Evolutionary conservation across 768 basidiomycete species (phyloP).

Genomic region (Trametes maxima): DNA sequence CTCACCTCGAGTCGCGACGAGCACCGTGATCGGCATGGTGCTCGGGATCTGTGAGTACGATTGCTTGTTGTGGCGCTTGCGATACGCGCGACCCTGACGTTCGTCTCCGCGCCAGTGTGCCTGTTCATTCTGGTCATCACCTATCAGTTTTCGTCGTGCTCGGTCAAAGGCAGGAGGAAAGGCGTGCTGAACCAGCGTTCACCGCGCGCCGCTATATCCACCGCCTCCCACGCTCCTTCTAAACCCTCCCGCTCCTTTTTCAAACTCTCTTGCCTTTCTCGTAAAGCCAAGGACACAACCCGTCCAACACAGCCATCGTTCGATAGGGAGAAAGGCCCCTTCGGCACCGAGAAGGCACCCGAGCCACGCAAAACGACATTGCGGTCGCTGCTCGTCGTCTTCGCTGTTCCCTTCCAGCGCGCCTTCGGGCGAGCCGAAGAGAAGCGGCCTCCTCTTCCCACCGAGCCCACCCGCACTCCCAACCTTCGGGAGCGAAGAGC

Average conservation of each 20-base stretch:
- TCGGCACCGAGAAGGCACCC: neutral
- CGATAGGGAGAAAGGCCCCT: neutral
- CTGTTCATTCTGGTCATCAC: conserved; percentile 23
- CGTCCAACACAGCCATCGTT: neutral
- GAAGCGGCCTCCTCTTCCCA: too few relatives aligned
- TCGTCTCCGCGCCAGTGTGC: conserved; percentile 12
- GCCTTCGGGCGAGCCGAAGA: neutral
- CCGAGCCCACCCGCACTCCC: neutral
- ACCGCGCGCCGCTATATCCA: neutral
- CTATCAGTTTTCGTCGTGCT: conserved; percentile 23
- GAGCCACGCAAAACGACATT: neutral
- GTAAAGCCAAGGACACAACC: neutral
- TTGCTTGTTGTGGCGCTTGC: neutral
- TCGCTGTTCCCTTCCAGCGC: neutral
- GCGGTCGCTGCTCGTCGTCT: conserved; percentile 23
- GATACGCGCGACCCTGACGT: neutral
- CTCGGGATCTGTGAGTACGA: conserved; percentile 22
- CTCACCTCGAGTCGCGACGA: conserved; percentile 21
- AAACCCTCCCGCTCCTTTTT: conserved; percentile 11
- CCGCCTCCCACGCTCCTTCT: conserved; percentile 4
- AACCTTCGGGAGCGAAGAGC: conserved; percentile 17
- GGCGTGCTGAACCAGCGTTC: neutral
- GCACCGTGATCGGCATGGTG: conserved; percentile 25
- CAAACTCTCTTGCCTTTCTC: neutral
- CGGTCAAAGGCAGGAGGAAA: conserved; percentile 3